phyloP scores from a whole-genome alignment of 768 basidiomycete species.

The Albatrellus ellisii region DNA sequence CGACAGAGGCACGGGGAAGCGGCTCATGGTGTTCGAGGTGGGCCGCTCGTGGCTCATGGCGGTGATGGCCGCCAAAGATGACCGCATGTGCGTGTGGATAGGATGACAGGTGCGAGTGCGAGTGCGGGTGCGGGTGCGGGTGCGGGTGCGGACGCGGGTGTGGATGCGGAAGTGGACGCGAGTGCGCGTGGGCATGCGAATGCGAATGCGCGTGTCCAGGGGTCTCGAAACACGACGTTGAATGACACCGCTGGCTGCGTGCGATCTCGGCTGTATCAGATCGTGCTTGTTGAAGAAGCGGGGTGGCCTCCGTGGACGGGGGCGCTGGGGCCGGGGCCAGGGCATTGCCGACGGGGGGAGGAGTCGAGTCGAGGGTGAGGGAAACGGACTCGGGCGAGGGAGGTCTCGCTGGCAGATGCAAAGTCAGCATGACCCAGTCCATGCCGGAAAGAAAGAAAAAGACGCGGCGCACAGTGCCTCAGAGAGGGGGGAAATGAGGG shows the following conservation, averaged over 20 bases:
- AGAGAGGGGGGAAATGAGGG: slow-evolving; percentile 28
- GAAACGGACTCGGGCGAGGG: background rate
- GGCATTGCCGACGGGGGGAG: background rate
- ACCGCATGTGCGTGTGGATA: background rate
- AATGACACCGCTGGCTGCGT: too few relatives aligned
- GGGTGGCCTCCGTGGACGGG: background rate
- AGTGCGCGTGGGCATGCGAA: too few relatives aligned
- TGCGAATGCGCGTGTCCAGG: too few relatives aligned
- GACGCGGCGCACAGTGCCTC: slow-evolving; percentile 2
- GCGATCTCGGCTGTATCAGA: too few relatives aligned
- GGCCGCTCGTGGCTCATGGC: slow-evolving; percentile 18
- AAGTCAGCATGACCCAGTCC: background rate
- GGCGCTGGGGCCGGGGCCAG: background rate
- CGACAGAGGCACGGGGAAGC: slow-evolving; percentile 2
- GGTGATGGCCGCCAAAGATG: slow-evolving; percentile 24
- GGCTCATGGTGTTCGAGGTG: slow-evolving; percentile 18
- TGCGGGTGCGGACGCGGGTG: background rate
- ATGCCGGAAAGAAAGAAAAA: background rate
- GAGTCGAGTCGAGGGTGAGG: background rate
- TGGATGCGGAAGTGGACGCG: background rate
- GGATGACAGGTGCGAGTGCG: background rate
- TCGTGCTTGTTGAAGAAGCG: too few relatives aligned
- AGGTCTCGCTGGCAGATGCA: background rate
- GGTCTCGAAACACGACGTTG: too few relatives aligned
- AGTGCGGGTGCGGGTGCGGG: background rate